Base-by-base conservation (phyloP, 129 eudicot genomes). In the Smallanthus sonchifolius region DNA sequence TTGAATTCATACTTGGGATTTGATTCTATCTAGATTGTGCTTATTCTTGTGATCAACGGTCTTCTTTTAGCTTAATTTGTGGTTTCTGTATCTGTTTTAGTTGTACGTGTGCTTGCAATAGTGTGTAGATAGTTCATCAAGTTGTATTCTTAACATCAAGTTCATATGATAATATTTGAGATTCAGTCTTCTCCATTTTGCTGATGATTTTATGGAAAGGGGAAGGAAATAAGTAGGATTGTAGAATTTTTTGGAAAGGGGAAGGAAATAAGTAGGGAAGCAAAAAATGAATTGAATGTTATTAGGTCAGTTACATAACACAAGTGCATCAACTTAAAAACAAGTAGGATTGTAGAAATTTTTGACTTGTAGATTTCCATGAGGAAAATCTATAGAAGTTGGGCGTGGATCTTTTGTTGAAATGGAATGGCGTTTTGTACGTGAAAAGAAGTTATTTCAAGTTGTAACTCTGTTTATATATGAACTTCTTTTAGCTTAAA, bases 311-410 rank as follows among this genome's bases (percentile, higher is more conserved):
- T 14, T 40, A 60, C 28, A 19, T 62, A 47, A 19, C 37, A 11
- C 57, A 43, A 16, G 36, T 44, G 64, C 3, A 17, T 36, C 62
- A 49, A 1, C 35, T 36, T 38, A 44, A 36, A 62, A 35, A 0
- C n/a, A 38, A 75, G 55, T 38, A 75, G 43, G 65, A 49, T 14
- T 63, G 16, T 75, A 49, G 79, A 65, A 49, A 65, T 7, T 48
- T 2, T 75, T 24, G 72, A 6, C 13, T 42, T 42, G 6, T 13
- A 37, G 17, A 48, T 40, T 65, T 34, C 54, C 42, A 56, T 39
- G 54, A 54, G 19, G 32, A 57, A 8, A 55, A 24, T 15, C 7
- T 28, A 10, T 57, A 20, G 30, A 57, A 57, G 5, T 28, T 57
- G 37, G 64, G 64, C 10, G 64, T 56, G 63, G 13, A 35, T 55